Percentiles rank a stretch among this genome's conserved stretches.
Evolutionary conservation across 768 basidiomycete genomes (phyloP).

Genomic region (Infundibulicybe gibba): DNA sequence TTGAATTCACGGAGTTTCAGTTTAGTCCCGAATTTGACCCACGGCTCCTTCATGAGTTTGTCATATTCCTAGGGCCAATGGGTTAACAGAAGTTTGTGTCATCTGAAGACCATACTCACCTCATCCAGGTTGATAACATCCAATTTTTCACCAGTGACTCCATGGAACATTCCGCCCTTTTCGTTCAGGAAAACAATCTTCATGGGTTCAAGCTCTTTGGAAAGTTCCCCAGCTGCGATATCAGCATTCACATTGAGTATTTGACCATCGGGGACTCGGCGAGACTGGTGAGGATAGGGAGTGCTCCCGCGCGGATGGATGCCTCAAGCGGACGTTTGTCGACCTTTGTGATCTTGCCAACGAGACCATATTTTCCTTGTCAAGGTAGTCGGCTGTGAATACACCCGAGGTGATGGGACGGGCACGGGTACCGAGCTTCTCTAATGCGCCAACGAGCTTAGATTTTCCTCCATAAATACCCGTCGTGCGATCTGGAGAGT

Average conservation of each 20-base stretch:
- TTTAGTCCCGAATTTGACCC: constrained; percentile 99
- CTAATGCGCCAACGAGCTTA: constrained; percentile 92
- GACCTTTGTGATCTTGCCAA: constrained; percentile 91
- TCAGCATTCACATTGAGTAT: constrained; percentile 99
- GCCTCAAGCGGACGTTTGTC: constrained; percentile 98
- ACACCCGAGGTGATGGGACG: constrained; percentile 98
- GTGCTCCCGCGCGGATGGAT: constrained; percentile 90
- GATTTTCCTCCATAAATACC: constrained; percentile 96
- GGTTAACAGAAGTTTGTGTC: not conserved
- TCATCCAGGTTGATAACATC: constrained; percentile 98
- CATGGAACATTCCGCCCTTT: constrained; percentile 97
- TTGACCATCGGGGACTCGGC: constrained; percentile 95
- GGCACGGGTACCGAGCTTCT: constrained; percentile 92
- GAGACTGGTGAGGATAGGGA: constrained; percentile 93
- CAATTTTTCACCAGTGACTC: constrained; percentile 93
- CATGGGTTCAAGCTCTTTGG: constrained; percentile 96
- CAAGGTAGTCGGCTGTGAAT: constrained; percentile 95
- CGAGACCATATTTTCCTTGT: constrained; percentile 94
- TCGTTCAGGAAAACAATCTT: constrained; percentile 99
- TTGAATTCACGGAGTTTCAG: constrained; percentile 99
- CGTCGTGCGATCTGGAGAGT: constrained; percentile 93
- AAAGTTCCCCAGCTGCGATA: constrained; percentile 95
- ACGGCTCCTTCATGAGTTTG: constrained; percentile 93
- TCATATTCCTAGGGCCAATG: constrained; percentile 78
- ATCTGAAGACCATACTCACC: constrained; percentile 35